Percentiles rank a stretch among this genome's conserved stretches.
phyloP scores from a whole-genome alignment of 805 yeast genomes.

The Saccharomycopsis lassenensis region DNA sequence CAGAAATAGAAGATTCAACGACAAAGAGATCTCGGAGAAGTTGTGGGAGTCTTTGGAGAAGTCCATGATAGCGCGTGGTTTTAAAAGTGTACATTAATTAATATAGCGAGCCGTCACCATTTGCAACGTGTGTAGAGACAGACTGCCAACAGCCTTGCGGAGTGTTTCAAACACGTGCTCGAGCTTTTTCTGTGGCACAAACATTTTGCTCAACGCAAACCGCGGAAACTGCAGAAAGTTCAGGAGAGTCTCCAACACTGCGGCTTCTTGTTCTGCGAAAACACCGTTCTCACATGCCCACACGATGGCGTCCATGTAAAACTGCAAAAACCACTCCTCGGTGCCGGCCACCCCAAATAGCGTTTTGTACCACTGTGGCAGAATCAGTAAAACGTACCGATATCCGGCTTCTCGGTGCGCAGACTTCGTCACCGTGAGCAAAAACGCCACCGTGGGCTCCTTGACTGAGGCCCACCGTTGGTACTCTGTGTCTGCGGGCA shows the following conservation, averaged over 20 bases:
- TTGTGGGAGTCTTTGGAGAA: constrained; percentile 81
- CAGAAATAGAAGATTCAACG: constrained; percentile 74
- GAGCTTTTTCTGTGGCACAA: constrained; percentile 14
- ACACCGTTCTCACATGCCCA: too few relatives aligned
- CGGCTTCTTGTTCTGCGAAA: neutral
- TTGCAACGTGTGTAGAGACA: too few relatives aligned
- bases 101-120: too few relatives aligned
- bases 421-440: constrained; percentile 36
- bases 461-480: neutral
- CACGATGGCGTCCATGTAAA: constrained; percentile 33
- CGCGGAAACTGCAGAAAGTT: constrained; percentile 20
- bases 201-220: constrained; percentile 19
- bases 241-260: constrained; percentile 14
- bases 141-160: too few relatives aligned
- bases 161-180: too few relatives aligned
- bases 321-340: constrained; percentile 37
- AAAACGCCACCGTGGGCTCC: constrained; percentile 30
- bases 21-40: constrained; percentile 72
- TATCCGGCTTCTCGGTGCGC: constrained; percentile 29
- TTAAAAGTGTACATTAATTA: too few relatives aligned
- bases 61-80: constrained; percentile 60
- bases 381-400: constrained; percentile 27
- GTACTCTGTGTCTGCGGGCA: neutral
- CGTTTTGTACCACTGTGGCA: constrained; percentile 21
- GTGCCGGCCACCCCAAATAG: constrained; percentile 35